phyloP scores from a whole-genome alignment of 257 asterid genomes.

The Schizonepeta tenuifolia region DNA sequence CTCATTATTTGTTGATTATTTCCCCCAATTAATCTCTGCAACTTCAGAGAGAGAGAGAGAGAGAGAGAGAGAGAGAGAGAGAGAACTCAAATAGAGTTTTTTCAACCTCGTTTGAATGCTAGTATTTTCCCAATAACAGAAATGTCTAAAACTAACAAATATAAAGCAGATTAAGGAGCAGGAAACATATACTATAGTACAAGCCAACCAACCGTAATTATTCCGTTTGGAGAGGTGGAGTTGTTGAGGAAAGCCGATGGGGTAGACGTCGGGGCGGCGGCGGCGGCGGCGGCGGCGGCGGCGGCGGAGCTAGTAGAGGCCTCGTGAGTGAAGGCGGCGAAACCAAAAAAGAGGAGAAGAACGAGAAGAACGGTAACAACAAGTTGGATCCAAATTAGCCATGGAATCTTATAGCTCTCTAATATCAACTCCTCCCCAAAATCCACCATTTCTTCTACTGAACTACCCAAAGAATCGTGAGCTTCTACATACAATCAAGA shows the following conservation, averaged over 20 bases:
- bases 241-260: conserved; percentile 30
- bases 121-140: neutral
- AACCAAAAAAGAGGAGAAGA: conserved; percentile 58
- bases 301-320: conserved; percentile 32
- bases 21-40: neutral
- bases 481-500: neutral
- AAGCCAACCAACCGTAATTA: conserved; percentile 43
- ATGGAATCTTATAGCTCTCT: conserved; percentile 61
- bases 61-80: neutral
- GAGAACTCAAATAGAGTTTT: neutral
- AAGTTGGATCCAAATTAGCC: conserved; percentile 86
- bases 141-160: neutral
- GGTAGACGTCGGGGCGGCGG: conserved; percentile 32
- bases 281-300: conserved; percentile 32
- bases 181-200: neutral
- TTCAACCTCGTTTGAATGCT: neutral
- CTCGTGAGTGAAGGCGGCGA: conserved; percentile 47
- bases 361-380: conserved; percentile 62
- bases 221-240: conserved; percentile 36
- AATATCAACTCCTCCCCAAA: conserved; percentile 70
- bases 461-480: neutral
- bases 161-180: neutral
- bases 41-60: neutral
- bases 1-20: neutral
- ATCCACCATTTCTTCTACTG: conserved; percentile 50